Base-by-base conservation (phyloP, 106 monocot species). In the Dioscorea alata region DNA sequence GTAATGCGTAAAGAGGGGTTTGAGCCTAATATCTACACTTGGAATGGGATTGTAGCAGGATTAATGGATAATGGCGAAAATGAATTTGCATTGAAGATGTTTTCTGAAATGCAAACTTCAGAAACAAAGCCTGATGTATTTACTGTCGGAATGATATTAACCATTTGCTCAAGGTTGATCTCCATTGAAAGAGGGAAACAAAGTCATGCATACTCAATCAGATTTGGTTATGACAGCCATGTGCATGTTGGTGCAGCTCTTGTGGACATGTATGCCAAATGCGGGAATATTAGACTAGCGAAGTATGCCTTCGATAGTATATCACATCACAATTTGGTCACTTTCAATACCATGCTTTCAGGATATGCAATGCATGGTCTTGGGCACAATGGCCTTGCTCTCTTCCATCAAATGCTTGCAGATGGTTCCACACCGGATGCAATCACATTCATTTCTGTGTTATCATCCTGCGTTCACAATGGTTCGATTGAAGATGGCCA, bases 201-300 rank as follows among this genome's bases (percentile, higher is more conserved):
- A 12, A 68, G 71, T 20, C 85, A 86, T 70, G 78, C 75, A 52
- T 72, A 79, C 51, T 57, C 74, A 10, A 74, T 85, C 10, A 66
- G 81, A 72, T 63, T 20, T 54, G 31, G 67, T 18, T 75, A 61
- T 63, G 81, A 86, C 23, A 54, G 60, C 6, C 65, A 81, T 51
- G 78, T 74, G 22, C 77, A 76, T 63, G 62, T 82, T 6, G 81
- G 82, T 14, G 60, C 81, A 24, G 68, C 81, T 4, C 72, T 86
- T n/a, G 69, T 86, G 18, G 82, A 82, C 34, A 73, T 86, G 86
- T 79, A 86, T 59, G 72, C 78, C 17, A 86, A 86, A 76, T 81
- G 85, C 66, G 78, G 81, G 32, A 28, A 14, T 50, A 79, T 86
- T 69, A 69, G 24, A 24, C 49, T 52, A 23, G 84, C 80, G 25